These are phyloP conservation scores for Isatis tinctoria DNA, from an alignment of 345 rosid genomes.

Conservation along the genomic window DNA sequence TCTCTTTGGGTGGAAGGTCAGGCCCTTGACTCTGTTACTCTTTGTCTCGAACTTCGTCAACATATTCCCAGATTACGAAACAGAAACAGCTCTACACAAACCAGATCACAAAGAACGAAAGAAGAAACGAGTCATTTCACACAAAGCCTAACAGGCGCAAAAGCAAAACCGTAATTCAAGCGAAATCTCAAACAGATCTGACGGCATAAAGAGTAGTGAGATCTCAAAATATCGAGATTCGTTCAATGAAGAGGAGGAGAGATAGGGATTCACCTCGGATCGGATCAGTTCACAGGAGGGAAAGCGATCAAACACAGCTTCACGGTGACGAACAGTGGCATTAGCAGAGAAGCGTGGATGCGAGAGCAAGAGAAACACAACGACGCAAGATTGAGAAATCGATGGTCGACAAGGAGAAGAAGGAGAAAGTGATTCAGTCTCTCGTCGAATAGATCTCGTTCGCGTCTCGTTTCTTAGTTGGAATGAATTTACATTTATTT, in stretches of 20 bases:
- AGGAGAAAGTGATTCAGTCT: constrained; percentile 21
- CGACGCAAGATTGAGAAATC: background rate
- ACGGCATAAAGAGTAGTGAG: background rate
- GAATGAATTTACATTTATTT: background rate
- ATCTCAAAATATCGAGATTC: background rate
- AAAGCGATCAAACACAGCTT: constrained; percentile 20
- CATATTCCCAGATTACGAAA: constrained; percentile 31
- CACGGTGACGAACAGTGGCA: constrained; percentile 20
- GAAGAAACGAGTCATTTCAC: background rate
- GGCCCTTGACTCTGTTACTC: constrained; percentile 94
- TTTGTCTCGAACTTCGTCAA: constrained; percentile 93
- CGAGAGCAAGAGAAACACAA: background rate
- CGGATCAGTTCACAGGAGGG: constrained; percentile 32
- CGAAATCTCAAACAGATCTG: background rate
- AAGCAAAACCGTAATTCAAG: background rate
- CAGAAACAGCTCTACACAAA: background rate
- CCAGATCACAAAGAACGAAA: constrained; percentile 19
- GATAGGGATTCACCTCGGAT: constrained; percentile 50
- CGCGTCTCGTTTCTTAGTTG: constrained; percentile 7
- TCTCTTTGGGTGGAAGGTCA: constrained; percentile 82
- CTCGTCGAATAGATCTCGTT: constrained; percentile 23
- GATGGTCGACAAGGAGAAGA: background rate
- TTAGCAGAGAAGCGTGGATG: constrained; percentile 10
- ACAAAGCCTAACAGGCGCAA: background rate
- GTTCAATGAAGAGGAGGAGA: background rate